Base-by-base conservation (phyloP, 176 grass and related monocot genomes). In the Alloteropsis semialata region DNA sequence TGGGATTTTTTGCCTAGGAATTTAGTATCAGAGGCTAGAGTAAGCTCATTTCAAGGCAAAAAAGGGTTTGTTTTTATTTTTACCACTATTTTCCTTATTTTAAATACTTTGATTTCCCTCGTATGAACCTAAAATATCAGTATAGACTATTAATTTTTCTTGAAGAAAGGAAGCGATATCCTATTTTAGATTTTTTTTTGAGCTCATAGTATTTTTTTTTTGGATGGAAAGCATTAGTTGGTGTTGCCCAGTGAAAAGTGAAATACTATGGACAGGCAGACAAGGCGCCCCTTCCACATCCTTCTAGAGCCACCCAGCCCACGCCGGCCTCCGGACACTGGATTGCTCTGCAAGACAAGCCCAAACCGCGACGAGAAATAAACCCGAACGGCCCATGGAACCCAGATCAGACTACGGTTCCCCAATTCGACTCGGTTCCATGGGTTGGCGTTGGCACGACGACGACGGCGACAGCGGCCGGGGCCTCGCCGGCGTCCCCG, bases 371-470 rank as follows among this genome's bases (percentile, higher is more conserved):
- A 22, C 46, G 28, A 64, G 24, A 45, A 54, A 81, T 32, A 51
- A 41, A 54, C 17, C n/a, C 10, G 1, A 64, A 15, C 46, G 57
- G 36, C 54, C 82, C 76, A 69, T n/a, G n/a, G n/a, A 34, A 63
- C 70, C 69, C 70, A 17, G 18, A 48, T 25, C 64, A 28, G 16
- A 50, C 60, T 6, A 25, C 48, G 54, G 43, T 73, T 46, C 65
- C 78, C 83, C 34, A 30, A 82, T 78, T 78, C 73, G 18, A 56
- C 14, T 66, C 39, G 22, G 22, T 48, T 34, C 76, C 53, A 94
- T 94, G 92, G 92, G 89, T 51, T 94, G 89, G 89, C 87, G 89
- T 34, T 94, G 86, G 89, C 79, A 88, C 75, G 86, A 91, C 62
- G 90, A 86, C 65, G 87, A 48, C 19, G 66, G 55, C 59, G 79